phyloP scores from a whole-genome alignment of 352 stramenopile genomes.

The Globisporangium paddicum region DNA sequence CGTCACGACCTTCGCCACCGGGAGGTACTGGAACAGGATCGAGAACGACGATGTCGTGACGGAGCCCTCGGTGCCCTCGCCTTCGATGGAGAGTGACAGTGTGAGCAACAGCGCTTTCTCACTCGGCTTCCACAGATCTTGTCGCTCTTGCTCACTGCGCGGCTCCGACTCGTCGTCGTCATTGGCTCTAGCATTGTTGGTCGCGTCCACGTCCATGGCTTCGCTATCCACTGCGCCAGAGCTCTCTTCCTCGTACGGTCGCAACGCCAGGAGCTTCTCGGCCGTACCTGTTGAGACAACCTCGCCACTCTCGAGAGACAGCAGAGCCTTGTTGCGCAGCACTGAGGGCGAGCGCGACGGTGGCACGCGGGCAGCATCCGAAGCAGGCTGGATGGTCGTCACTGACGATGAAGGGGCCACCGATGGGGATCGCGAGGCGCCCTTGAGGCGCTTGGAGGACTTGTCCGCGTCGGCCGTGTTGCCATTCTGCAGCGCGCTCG shows the following conservation, averaged over 20 bases:
- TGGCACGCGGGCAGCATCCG: conserved; percentile 12
- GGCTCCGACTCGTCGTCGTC: conserved; percentile 3
- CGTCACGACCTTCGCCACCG: conserved; percentile 43
- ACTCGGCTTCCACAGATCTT: conserved; percentile 49
- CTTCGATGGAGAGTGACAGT: conserved; percentile 37
- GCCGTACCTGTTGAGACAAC: conserved; percentile 28
- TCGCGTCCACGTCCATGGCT: conserved; percentile 27
- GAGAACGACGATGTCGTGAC: conserved; percentile 32
- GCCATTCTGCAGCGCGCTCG: conserved; percentile 13
- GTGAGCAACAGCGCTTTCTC: conserved; percentile 45
- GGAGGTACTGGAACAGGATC: conserved; percentile 65
- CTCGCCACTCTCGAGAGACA: conserved; percentile 31
- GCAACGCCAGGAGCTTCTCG: conserved; percentile 41
- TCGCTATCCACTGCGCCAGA: conserved; percentile 1
- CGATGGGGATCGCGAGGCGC: conserved; percentile 25
- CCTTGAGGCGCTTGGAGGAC: conserved; percentile 40
- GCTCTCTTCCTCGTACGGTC: conserved; percentile 26
- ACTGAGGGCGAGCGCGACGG: conserved; percentile 53
- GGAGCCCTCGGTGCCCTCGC: conserved; percentile 22
- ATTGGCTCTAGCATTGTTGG: conserved; percentile 3
- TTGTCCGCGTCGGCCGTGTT: conserved; percentile 12
- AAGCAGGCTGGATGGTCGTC: conserved; percentile 6
- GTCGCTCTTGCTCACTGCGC: neutral
- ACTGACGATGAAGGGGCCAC: conserved; percentile 13
- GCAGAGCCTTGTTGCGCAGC: conserved; percentile 15